Base-by-base conservation (phyloP, 1,284 basidiomycete species). In the Malassezia brasiliensis region DNA sequence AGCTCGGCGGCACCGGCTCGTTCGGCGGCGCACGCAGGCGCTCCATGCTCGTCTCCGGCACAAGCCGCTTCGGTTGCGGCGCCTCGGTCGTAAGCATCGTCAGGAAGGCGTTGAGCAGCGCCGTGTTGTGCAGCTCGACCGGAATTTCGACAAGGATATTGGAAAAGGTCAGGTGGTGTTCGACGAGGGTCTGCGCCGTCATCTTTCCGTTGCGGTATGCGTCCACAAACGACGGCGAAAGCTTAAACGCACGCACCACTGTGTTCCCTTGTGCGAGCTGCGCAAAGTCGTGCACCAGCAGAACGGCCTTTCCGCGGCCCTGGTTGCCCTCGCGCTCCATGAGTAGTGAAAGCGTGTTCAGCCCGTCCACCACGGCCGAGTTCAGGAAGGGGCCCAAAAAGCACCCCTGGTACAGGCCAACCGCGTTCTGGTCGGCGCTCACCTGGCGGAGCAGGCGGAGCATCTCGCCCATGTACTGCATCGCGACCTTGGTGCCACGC, bases 361-460 rank as follows among this genome's bases (percentile, higher is more conserved):
- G 62, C 75, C 94, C 86, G 14, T 88, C 86, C 60, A 96, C 89
- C 48, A 96, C 81, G 45, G 94, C 78, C n/a, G 83, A 83, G 87
- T 77, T 88, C 34, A 74, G 56, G 61, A 72, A 69, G 44, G 65
- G 59, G 41, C 72, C 72, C 10, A 74, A 85, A 77, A 93, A 96
- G n/a, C 89, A 89, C 37, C 90, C 89, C 76, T 94, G 89, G 80
- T 99, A 99, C 77, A 96, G 90, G 41, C 94, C 94, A 54, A 98
- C 88, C 46, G 94, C 83, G 66, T 87, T 90, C 75, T 93, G 90
- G 72, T 96, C 91, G 52, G 86, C 84, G 75, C 90, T 87, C 58
- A 96, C 89, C 75, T 96, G 88, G 69, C 87, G 85, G 71, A 93
- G 78, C 38, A 88, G 85, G 51, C 85, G 83, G 47, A 93, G 79